Evolutionary conservation across 495 filamentous ascomycete genomes (phyloP).

Genomic region (Penicillium verhagenii): DNA sequence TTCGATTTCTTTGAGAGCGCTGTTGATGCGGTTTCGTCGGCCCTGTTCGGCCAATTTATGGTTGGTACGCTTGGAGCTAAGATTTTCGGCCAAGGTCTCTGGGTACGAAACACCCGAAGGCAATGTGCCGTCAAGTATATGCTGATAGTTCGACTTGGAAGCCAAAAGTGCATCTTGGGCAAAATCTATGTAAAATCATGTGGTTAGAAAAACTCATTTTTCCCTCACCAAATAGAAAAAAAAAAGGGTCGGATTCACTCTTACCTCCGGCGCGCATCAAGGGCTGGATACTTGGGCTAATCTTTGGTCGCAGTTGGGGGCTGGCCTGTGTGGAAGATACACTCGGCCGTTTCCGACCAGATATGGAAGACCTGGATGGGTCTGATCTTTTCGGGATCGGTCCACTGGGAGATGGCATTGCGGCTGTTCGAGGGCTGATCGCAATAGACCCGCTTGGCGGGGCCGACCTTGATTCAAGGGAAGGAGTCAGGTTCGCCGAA

Average conservation of each 20-base stretch:
- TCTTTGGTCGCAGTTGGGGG: constrained; percentile 85
- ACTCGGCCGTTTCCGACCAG: constrained; percentile 66
- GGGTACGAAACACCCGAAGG: constrained; percentile 90
- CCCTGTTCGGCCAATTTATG: constrained; percentile 99
- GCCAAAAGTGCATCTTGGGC: constrained; percentile 77
- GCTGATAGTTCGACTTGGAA: constrained; percentile 96
- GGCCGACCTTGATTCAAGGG: constrained; percentile 30
- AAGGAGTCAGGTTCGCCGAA: constrained; percentile 32
- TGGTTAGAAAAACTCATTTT: background rate
- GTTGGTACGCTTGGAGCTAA: constrained; percentile 94
- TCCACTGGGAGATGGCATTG: constrained; percentile 47
- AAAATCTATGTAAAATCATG: constrained; percentile 34
- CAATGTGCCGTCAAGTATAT: constrained; percentile 89
- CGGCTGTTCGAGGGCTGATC: constrained; percentile 35
- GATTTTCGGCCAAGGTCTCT: constrained; percentile 81
- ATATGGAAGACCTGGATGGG: constrained; percentile 30
- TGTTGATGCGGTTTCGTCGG: constrained; percentile 91
- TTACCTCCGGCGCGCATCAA: constrained; percentile 74
- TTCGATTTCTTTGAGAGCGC: constrained; percentile 87
- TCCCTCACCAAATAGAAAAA: constrained; percentile 11
- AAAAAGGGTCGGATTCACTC: constrained; percentile 46
- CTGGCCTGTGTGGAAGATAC: constrained; percentile 72
- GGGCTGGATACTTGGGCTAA: constrained; percentile 93
- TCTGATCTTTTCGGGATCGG: constrained; percentile 42
- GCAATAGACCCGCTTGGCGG: constrained; percentile 27